Conservation (phyloP, 345 rosid genomes). For the Aquilaria sinensis region DNA sequence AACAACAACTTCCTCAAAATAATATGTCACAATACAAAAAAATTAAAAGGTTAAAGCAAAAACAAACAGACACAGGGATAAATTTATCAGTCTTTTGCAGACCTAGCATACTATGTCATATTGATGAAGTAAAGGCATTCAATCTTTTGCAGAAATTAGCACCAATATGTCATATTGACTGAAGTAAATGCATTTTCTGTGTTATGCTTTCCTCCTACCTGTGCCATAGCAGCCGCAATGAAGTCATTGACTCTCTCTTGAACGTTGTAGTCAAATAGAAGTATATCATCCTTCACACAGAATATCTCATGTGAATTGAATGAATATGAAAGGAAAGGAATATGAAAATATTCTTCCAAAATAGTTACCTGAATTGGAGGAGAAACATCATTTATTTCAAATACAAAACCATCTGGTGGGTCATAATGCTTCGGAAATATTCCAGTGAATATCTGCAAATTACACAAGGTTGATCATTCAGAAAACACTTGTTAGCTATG, state of each 20-base stretch:
- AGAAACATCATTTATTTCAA: constrained; percentile 85
- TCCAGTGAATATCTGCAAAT: constrained; percentile 81
- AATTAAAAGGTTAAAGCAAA: constrained; percentile 5
- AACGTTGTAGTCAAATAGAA: constrained; percentile 81
- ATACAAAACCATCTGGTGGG: constrained; percentile 86
- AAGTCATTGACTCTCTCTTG: constrained; percentile 87
- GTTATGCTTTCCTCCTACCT: constrained; percentile 33
- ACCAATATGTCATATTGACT: neutral
- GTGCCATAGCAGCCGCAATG: constrained; percentile 80
- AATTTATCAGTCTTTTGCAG: neutral
- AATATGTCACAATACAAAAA: constrained; percentile 1
- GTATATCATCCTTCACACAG: constrained; percentile 59
- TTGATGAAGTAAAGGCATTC: no score
- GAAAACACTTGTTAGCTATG: no score
- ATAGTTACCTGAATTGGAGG: constrained; percentile 77
- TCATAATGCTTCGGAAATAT: constrained; percentile 86
- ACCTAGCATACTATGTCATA: no score
- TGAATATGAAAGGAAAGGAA: constrained; percentile 10
- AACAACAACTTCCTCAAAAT: no score
- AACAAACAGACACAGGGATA: neutral
- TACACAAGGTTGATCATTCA: neutral
- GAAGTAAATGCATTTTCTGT: neutral
- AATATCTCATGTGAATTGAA: constrained; percentile 19
- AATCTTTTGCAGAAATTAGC: neutral
- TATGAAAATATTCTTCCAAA: neutral